Base-by-base conservation (phyloP, 768 basidiomycete genomes). In the Neoboletus subvelutipes region DNA sequence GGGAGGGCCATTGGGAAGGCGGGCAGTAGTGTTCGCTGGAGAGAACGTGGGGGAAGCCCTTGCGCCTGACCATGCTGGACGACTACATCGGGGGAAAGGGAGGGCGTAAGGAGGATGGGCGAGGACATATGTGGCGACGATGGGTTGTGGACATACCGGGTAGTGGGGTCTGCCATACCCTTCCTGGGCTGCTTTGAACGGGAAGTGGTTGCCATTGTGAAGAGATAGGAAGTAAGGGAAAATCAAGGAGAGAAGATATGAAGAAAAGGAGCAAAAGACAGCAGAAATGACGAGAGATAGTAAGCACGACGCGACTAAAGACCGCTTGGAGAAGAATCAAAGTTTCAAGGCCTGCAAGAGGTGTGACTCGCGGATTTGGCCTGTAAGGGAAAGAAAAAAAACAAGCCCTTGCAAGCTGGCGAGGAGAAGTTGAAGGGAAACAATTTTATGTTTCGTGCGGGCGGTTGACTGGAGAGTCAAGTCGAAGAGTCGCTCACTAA, bases 31-130 rank as follows among this genome's bases (percentile, higher is more conserved):
- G 57, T 71, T 65, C 7, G 67, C 73, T 2, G 87, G 80, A 57
- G 87, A 85, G 73, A 84, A 90, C 3, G 87, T 86, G 18, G 88
- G 85, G 50, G 88, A 87, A 54, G 84, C 77, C 55, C 88, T 84
- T 52, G 86, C 73, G 52, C 82, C 83, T 63, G 81, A 73, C 90
- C 89, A 92, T 29, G 88, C 87, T 60, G 73, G 62, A 56, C 76
- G 75, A 59, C 76, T 80, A 60, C 63, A 57, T 55, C 52, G 55
- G 56, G 26, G 40, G 42, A 56, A 55, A 51, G 48, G 47, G 48
- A 42, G n/a, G 22, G 48, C 9, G 50, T 56, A 45, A 52, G 54
- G 41, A 47, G 51, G 59, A 64, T 56, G 49, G 50, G 29, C 11
- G 55, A 40, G 43, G 54, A 56, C 31, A 59, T 51, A 57, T 54